A percentile compares a stretch with the other conserved stretches of the same genome.
These are phyloP conservation scores for Saksenaea oblongispora DNA, from an alignment of 371 early-diverging fungal genomes.

Conservation along the genomic window DNA sequence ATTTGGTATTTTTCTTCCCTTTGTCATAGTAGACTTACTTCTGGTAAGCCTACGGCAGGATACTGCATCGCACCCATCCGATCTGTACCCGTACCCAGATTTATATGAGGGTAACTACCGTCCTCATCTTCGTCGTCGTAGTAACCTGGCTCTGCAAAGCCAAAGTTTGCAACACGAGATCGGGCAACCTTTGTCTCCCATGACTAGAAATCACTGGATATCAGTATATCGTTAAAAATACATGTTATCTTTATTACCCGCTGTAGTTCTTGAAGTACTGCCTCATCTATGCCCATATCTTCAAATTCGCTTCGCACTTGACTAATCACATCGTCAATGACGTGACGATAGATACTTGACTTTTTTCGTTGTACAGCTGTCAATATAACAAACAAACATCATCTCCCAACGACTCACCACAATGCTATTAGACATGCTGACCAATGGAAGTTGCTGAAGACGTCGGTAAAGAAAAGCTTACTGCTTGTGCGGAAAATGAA, in stretches of 20 bases:
- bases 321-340: constrained; percentile 93
- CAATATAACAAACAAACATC: constrained; percentile 2
- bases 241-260: constrained; percentile 52
- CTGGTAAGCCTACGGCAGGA: constrained; percentile 29
- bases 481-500: background rate
- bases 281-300: constrained; percentile 88
- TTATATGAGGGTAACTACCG: constrained; percentile 10
- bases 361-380: constrained; percentile 21
- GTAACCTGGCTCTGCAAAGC: constrained; percentile 48
- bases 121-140: constrained; percentile 41
- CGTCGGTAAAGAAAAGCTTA: background rate
- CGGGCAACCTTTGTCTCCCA: constrained; percentile 87
- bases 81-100: constrained; percentile 10
- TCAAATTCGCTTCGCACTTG: constrained; percentile 90
- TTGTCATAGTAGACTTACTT: background rate
- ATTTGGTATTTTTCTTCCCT: background rate
- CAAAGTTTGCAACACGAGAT: constrained; percentile 78
- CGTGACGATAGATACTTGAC: constrained; percentile 82
- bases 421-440: constrained; percentile 46
- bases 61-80: constrained; percentile 20
- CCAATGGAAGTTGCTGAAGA: constrained; percentile 7
- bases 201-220: constrained; percentile 45
- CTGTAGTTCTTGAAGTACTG: constrained; percentile 85
- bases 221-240: background rate
- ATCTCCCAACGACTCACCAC: constrained; percentile 34